Evolutionary conservation across 176 grass and related monocot species (phyloP).

Genomic region (Triticum turgidum): DNA sequence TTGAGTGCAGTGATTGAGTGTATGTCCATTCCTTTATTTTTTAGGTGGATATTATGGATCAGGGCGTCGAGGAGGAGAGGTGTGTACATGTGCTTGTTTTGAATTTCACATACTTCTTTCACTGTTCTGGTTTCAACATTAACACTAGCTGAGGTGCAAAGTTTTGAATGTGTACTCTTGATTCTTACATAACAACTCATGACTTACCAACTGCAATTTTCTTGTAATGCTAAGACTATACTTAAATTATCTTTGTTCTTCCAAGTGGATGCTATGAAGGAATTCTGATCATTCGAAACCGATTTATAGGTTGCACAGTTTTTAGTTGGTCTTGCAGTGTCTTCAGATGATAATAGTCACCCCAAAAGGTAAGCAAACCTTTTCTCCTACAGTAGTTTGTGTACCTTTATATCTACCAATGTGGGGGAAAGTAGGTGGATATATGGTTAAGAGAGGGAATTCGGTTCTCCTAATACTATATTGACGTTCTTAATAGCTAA

Average conservation of each 20-base stretch:
- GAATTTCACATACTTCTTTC: background rate
- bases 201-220: constrained; percentile 8
- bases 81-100: constrained; percentile 31
- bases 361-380: constrained; percentile 62
- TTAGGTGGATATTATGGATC: constrained; percentile 97
- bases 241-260: background rate
- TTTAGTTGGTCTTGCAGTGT: constrained; percentile 89
- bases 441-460: background rate
- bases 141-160: background rate
- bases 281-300: constrained; percentile 21
- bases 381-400: constrained; percentile 26
- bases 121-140: constrained; percentile 13
- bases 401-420: constrained; percentile 7
- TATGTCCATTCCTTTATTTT: constrained; percentile 17
- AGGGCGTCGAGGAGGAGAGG: constrained; percentile 87
- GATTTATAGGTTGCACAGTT: constrained; percentile 84
- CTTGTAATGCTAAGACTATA: constrained; percentile 2
- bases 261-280: constrained; percentile 20
- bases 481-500: constrained; percentile 1
- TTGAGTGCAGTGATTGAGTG: constrained; percentile 26
- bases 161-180: constrained; percentile 3
- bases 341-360: constrained; percentile 72
- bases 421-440: constrained; percentile 5
- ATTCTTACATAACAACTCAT: constrained; percentile 7
- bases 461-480: background rate